phyloP scores from a whole-genome alignment of 345 rosid species.

The Pugionium dolabratum region DNA sequence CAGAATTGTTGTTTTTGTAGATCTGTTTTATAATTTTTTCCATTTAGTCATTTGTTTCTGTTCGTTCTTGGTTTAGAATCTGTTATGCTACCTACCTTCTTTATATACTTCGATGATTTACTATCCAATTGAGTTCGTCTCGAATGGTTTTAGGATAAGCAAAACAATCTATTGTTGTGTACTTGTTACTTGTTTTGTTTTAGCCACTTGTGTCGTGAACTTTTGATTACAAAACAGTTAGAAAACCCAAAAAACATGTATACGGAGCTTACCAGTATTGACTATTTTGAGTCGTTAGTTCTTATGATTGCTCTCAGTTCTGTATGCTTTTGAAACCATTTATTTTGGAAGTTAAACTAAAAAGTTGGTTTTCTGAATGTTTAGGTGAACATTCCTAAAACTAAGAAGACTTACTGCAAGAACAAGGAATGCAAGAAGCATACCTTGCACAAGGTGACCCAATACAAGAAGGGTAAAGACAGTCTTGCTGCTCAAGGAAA shows the following conservation, averaged over 20 bases:
- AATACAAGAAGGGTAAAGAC: conserved; percentile 88
- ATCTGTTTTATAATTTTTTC: neutral
- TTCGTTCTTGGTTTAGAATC: neutral
- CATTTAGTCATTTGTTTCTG: neutral
- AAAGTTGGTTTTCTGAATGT: neutral
- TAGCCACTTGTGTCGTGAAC: neutral
- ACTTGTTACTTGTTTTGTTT: neutral
- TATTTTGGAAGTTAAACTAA: neutral
- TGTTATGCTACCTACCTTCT: neutral
- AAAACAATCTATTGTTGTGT: neutral
- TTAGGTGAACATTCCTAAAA: conserved; percentile 87
- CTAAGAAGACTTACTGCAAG: conserved; percentile 80
- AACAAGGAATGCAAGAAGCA: conserved; percentile 90
- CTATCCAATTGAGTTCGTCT: neutral
- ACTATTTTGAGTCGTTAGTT: neutral
- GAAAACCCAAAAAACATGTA: no score
- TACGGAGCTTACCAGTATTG: neutral
- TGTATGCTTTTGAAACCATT: neutral
- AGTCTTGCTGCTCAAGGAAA: conserved; percentile 88
- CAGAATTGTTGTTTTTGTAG: neutral
- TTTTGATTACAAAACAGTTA: neutral
- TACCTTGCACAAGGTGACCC: conserved; percentile 88
- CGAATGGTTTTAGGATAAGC: neutral
- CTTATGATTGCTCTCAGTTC: neutral
- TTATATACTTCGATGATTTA: neutral